Percentiles rank a stretch among this genome's conserved stretches.
Conservation (phyloP, 164 flowering plant genomes). For the Chimonanthus praecox region DNA sequence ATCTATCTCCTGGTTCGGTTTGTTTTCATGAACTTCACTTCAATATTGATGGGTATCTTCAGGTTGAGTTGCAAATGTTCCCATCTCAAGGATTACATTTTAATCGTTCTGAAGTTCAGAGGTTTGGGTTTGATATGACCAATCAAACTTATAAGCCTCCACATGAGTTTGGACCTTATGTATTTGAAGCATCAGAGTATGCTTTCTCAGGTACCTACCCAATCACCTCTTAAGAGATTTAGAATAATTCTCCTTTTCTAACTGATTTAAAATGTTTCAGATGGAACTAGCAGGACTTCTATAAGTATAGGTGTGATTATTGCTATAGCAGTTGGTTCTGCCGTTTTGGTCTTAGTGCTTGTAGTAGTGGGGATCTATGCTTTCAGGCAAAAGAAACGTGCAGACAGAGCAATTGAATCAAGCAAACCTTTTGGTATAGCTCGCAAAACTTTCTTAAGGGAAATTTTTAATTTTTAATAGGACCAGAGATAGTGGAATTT, state of each 20-base stretch:
- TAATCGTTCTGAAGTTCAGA: constrained; percentile 52
- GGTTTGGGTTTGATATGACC: constrained; percentile 49
- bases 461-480: background rate
- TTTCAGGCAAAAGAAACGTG: constrained; percentile 61
- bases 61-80: constrained; percentile 62
- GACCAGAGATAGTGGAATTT: background rate
- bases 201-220: constrained; percentile 43
- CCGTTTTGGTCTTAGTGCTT: constrained; percentile 39
- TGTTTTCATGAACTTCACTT: constrained; percentile 61
- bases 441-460: background rate
- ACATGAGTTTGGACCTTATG: constrained; percentile 54
- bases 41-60: constrained; percentile 68
- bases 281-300: constrained; percentile 14
- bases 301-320: constrained; percentile 31
- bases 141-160: constrained; percentile 65
- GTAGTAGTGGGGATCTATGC: constrained; percentile 51
- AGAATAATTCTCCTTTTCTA: constrained; percentile 6
- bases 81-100: constrained; percentile 57
- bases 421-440: constrained; percentile 65
- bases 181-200: constrained; percentile 46
- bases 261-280: constrained; percentile 27
- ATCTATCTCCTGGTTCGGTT: constrained; percentile 79
- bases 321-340: constrained; percentile 47
- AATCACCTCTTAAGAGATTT: background rate
- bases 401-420: constrained; percentile 56